A percentile compares a stretch with the other conserved stretches of the same genome.
These are phyloP conservation scores for Fusarium succisae DNA, from an alignment of 2,329 filamentous ascomycete genomes.

Conservation along the genomic window DNA sequence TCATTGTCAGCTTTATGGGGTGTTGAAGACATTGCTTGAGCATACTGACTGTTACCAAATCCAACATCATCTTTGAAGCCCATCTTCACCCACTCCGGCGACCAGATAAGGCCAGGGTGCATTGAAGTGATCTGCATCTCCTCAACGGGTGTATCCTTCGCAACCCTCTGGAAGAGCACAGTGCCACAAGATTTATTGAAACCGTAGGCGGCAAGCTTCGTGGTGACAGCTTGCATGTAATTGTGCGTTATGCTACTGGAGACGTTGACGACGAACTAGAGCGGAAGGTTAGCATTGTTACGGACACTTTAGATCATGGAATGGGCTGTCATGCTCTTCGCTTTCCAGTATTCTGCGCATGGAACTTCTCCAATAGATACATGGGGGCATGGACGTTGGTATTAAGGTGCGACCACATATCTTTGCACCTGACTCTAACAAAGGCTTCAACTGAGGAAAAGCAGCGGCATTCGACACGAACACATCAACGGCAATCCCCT, in stretches of 20 bases:
- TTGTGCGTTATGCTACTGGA: not conserved
- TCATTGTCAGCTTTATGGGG: not conserved
- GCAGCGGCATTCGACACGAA: too few species aligned
- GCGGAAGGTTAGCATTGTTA: not conserved
- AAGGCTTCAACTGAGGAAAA: too few species aligned
- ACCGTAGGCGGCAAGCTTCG: not conserved
- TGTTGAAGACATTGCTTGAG: not conserved
- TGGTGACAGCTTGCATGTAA: not conserved
- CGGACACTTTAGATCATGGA: accelerated
- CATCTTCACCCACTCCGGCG: not conserved
- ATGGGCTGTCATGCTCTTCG: not conserved
- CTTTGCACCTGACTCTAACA: too few species aligned
- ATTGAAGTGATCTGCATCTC: not conserved
- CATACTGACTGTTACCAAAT: not conserved
- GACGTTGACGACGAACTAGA: not conserved
- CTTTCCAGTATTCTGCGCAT: not conserved
- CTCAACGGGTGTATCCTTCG: not conserved
- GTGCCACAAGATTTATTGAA: not conserved
- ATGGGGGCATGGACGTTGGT: too few species aligned
- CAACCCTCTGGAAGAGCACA: not conserved
- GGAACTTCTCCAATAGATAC: not conserved
- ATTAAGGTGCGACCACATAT: too few species aligned
- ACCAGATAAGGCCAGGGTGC: not conserved
- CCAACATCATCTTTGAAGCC: not conserved
- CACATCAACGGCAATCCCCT: too few species aligned